A percentile compares a stretch with the other conserved stretches of the same genome.
Evolutionary conservation across 768 basidiomycete species (phyloP).

Genomic region (Ramaria rubella): DNA sequence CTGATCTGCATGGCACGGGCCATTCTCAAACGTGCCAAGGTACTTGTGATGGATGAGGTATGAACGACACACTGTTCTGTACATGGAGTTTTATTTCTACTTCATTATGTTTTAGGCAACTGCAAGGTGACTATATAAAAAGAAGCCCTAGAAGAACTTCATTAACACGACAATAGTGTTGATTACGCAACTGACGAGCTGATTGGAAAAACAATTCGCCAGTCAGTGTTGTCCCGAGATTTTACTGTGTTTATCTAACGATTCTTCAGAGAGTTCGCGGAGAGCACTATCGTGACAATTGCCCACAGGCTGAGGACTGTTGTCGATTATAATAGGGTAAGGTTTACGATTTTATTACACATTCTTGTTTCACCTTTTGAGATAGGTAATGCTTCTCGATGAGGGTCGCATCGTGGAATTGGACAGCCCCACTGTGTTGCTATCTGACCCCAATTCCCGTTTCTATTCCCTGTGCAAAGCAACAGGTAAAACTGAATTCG

Average conservation of each 20-base stretch:
- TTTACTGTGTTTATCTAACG: not conserved
- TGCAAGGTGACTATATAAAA: slow-evolving; percentile 40
- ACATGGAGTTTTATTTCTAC: not conserved
- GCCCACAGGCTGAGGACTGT: slow-evolving; percentile 74
- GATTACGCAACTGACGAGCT: slow-evolving; percentile 88
- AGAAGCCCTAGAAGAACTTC: not conserved
- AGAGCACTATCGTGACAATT: slow-evolving; percentile 78
- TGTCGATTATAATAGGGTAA: slow-evolving; percentile 77
- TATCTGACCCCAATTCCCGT: slow-evolving; percentile 49
- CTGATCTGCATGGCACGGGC: slow-evolving; percentile 86
- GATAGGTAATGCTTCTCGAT: slow-evolving; percentile 30
- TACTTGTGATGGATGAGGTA: slow-evolving; percentile 83
- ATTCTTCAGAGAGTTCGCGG: slow-evolving; percentile 56
- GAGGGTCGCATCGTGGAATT: slow-evolving; percentile 75
- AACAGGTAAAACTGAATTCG: slow-evolving; percentile 66
- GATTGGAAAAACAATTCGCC: slow-evolving; percentile 73
- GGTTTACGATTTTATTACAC: slow-evolving; percentile 22
- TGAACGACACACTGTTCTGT: slow-evolving; percentile 17
- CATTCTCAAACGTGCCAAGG: slow-evolving; percentile 68
- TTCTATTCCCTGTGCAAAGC: slow-evolving; percentile 69
- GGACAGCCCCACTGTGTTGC: slow-evolving; percentile 41
- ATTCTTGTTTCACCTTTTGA: not conserved
- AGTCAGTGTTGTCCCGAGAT: slow-evolving; percentile 44
- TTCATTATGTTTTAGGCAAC: slow-evolving; percentile 43
- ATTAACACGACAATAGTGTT: slow-evolving; percentile 35